These are phyloP conservation scores for Metarhizium humberi DNA, from an alignment of 2,329 filamentous ascomycete genomes.

Conservation along the genomic window DNA sequence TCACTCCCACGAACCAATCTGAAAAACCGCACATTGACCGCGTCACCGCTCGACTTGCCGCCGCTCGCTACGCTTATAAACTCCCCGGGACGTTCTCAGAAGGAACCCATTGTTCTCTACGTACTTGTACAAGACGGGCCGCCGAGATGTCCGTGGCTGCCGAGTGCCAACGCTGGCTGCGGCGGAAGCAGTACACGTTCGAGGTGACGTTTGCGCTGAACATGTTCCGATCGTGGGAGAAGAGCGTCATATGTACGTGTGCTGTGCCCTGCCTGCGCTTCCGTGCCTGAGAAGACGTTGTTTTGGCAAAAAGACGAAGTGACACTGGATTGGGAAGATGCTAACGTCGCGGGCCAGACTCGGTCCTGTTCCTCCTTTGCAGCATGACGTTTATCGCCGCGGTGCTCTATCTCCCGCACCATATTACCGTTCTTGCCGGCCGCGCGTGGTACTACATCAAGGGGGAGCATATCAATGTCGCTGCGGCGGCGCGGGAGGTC, in stretches of 20 bases:
- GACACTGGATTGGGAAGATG: slow-evolving; percentile 26
- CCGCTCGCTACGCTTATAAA: too few species aligned
- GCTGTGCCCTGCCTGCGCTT: slow-evolving; percentile 38
- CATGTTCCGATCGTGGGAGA: slow-evolving; percentile 94
- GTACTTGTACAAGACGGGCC: background rate
- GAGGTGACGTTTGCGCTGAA: slow-evolving; percentile 95
- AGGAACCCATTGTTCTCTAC: too few species aligned
- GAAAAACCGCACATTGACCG: background rate
- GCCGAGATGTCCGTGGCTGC: slow-evolving; percentile 5
- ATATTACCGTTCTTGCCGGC: slow-evolving; percentile 71
- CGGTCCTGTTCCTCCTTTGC: slow-evolving; percentile 81
- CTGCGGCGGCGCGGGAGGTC: slow-evolving; percentile 20
- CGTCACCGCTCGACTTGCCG: background rate
- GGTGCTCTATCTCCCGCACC: slow-evolving; percentile 87
- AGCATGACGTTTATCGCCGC: slow-evolving; percentile 79
- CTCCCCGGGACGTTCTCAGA: too few species aligned
- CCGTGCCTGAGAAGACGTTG: too few species aligned
- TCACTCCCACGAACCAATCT: background rate
- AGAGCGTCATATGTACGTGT: slow-evolving; percentile 91
- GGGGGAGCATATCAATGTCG: slow-evolving; percentile 59
- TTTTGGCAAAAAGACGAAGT: too few species aligned
- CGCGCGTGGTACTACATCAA: slow-evolving; percentile 93
- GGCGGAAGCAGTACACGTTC: slow-evolving; percentile 95
- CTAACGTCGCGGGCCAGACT: slow-evolving; percentile 48
- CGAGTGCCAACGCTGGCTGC: slow-evolving; percentile 69